Percentiles rank a stretch among this genome's conserved stretches.
phyloP scores from a whole-genome alignment of 495 filamentous ascomycete species.

The Chaetomidium leptoderma region DNA sequence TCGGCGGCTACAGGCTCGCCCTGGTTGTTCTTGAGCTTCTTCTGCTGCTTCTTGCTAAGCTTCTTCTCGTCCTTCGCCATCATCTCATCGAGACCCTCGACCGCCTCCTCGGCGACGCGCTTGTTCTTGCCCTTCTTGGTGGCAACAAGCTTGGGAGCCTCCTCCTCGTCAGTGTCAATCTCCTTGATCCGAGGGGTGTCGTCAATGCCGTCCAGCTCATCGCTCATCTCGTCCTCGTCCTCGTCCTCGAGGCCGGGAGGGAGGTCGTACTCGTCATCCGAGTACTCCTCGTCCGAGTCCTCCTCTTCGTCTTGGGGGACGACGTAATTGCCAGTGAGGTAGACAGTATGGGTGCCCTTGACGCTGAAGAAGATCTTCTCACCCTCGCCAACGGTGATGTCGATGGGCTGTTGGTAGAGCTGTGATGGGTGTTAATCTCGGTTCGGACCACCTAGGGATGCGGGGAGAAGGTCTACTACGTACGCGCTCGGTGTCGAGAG shows the following conservation, averaged over 20 bases:
- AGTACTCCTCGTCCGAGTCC: conserved; percentile 55
- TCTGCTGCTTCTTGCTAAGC: conserved; percentile 93
- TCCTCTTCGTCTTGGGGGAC: conserved; percentile 51
- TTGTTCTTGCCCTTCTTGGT: conserved; percentile 72
- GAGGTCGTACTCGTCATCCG: conserved; percentile 74
- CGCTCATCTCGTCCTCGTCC: conserved; percentile 68
- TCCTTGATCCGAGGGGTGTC: conserved; percentile 79
- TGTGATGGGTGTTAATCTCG: conserved; percentile 42
- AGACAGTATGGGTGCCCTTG: conserved; percentile 81
- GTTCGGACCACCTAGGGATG: background rate
- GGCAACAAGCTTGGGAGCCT: conserved; percentile 68
- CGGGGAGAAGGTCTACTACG: conserved; percentile 14
- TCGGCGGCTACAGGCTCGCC: conserved; percentile 68
- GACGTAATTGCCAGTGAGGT: conserved; percentile 94
- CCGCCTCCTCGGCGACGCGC: conserved; percentile 68
- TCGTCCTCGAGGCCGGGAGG: conserved; percentile 61
- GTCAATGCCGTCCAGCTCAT: conserved; percentile 78
- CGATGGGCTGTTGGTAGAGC: conserved; percentile 93
- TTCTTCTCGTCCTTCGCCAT: conserved; percentile 63
- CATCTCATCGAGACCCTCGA: conserved; percentile 68
- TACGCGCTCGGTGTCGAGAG: conserved; percentile 71
- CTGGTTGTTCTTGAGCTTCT: conserved; percentile 98
- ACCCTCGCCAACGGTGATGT: conserved; percentile 79
- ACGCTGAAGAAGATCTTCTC: conserved; percentile 90
- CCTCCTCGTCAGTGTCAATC: conserved; percentile 77